These are phyloP conservation scores for Potentilla sterilis DNA, from an alignment of 306 rosid genomes.

Conservation along the genomic window DNA sequence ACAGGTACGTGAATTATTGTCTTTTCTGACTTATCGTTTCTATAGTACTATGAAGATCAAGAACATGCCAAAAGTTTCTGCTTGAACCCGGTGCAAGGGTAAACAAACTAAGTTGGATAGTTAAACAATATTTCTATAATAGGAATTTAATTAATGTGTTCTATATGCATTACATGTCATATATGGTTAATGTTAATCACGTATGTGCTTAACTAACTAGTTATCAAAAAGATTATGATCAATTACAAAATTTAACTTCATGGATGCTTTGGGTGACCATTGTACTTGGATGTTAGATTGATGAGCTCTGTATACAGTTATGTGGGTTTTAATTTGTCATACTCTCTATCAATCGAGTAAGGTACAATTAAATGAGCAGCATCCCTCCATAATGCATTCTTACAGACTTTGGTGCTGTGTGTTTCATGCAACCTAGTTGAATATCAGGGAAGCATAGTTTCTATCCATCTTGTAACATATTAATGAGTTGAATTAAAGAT, in stretches of 20 bases:
- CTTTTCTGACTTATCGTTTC: conserved; percentile 5
- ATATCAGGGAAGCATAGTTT: not conserved
- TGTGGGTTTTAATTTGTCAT: not conserved
- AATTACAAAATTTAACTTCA: not conserved
- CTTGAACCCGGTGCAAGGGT: not conserved
- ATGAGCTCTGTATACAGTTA: not conserved
- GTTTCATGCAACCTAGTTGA: not conserved
- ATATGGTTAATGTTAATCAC: not conserved
- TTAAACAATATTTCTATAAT: not conserved
- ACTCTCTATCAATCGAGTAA: not conserved
- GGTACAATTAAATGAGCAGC: not conserved
- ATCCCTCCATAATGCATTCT: not conserved
- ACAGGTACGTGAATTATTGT: conserved; percentile 50
- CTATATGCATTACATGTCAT: not conserved
- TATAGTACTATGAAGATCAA: not conserved
- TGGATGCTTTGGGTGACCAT: not conserved
- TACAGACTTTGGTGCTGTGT: not conserved
- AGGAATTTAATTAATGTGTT: not conserved
- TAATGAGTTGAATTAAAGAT: not conserved
- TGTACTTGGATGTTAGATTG: not conserved
- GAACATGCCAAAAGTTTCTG: conserved; percentile 3
- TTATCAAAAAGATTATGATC: not conserved
- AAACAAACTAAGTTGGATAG: not conserved
- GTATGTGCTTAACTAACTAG: not conserved
- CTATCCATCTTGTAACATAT: not conserved